Evolutionary conservation across 768 basidiomycete species (phyloP).

Genomic region (Thelephora aurantiotincta): DNA sequence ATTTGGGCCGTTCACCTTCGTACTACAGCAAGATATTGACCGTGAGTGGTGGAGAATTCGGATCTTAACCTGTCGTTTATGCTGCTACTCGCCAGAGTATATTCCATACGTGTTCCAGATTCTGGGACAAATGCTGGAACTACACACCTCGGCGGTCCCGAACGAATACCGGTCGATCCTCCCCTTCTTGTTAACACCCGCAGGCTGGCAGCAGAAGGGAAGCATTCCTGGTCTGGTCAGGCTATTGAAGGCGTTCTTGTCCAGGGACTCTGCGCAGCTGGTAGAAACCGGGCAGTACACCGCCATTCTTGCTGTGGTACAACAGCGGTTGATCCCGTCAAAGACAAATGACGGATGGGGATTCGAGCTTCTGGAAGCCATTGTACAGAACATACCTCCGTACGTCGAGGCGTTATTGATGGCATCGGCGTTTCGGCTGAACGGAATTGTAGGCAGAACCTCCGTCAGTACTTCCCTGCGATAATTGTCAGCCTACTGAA

Average conservation of each 20-base stretch:
- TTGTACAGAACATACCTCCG: slow-evolving; percentile 63
- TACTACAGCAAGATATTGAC: slow-evolving; percentile 86
- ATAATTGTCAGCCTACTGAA: slow-evolving; percentile 69
- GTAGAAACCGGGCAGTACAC: slow-evolving; percentile 56
- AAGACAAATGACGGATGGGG: slow-evolving; percentile 86
- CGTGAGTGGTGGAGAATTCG: slow-evolving; percentile 33
- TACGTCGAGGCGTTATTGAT: slow-evolving; percentile 26
- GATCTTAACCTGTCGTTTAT: background rate
- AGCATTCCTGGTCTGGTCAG: slow-evolving; percentile 89
- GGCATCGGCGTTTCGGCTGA: background rate
- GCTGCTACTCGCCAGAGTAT: slow-evolving; percentile 47
- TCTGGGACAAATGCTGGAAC: slow-evolving; percentile 86
- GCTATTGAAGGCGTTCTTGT: slow-evolving; percentile 72
- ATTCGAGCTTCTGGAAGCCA: slow-evolving; percentile 73
- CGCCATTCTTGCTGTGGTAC: slow-evolving; percentile 72
- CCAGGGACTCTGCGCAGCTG: slow-evolving; percentile 56
- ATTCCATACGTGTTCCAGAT: slow-evolving; percentile 97
- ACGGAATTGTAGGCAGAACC: slow-evolving; percentile 29
- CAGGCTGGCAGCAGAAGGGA: slow-evolving; percentile 87
- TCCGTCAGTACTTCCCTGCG: slow-evolving; percentile 64
- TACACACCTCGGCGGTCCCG: slow-evolving; percentile 56
- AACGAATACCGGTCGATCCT: slow-evolving; percentile 66
- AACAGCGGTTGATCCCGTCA: slow-evolving; percentile 79
- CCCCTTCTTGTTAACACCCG: slow-evolving; percentile 71
- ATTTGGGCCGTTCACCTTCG: slow-evolving; percentile 77